phyloP scores from a whole-genome alignment of 2,329 filamentous ascomycete genomes.

The Trichoderma endophyticum region DNA sequence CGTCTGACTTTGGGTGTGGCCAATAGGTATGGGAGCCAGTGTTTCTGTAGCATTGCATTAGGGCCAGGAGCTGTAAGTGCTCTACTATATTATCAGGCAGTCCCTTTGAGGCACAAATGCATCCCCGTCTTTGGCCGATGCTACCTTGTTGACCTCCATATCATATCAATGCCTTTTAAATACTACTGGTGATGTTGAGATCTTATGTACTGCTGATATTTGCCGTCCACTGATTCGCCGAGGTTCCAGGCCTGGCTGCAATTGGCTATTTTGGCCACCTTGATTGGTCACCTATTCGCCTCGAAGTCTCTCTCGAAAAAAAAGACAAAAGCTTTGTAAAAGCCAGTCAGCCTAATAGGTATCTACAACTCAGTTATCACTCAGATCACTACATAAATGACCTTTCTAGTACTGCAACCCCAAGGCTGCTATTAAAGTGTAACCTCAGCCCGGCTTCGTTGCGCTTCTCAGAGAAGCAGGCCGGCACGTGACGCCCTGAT shows the following conservation, averaged over 20 bases:
- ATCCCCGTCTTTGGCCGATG: neutral
- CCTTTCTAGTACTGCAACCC: neutral
- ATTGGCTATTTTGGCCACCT: neutral
- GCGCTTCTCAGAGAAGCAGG: neutral
- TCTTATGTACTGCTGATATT: neutral
- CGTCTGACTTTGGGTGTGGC: neutral
- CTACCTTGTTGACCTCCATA: neutral
- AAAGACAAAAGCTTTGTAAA: neutral
- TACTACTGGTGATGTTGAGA: too few species aligned
- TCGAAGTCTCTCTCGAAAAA: neutral
- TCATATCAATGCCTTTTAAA: neutral
- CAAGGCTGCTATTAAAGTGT: neutral
- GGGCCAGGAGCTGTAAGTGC: neutral
- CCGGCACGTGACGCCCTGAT: slow-evolving; percentile 22
- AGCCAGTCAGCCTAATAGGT: neutral
- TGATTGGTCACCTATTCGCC: neutral
- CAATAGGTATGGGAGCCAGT: neutral
- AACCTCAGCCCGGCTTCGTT: neutral
- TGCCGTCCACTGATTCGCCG: neutral
- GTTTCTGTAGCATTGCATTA: neutral
- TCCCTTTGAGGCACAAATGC: neutral
- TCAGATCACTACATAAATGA: neutral
- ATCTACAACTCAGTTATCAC: neutral
- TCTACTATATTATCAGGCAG: neutral
- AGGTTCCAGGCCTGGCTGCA: neutral